Base-by-base conservation (phyloP, 164 flowering plant species). In the Dillenia turbinata region DNA sequence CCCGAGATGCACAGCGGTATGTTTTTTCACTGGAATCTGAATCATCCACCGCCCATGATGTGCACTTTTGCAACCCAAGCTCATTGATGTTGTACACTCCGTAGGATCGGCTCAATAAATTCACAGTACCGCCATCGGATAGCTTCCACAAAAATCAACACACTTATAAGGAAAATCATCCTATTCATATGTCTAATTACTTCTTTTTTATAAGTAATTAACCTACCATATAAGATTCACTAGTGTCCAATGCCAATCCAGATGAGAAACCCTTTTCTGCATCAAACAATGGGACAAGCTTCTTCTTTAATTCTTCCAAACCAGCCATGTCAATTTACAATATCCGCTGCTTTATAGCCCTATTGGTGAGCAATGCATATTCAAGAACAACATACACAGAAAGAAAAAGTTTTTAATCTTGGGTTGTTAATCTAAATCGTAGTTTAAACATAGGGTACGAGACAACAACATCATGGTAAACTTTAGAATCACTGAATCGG, bases 31-130 rank as follows among this genome's bases (percentile, higher is more conserved):
- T 68, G 11, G 62, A 63, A 59, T 86, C 96, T 2, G 72, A 10
- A 47, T 83, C 92, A 63, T 84, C 85, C 1, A 60, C 76, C 6
- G 77, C 64, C 60, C 77, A 84, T 49, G 92, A 79, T 13, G 88
- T 66, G 72, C 95, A 83, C 67, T 89, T 92, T 65, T 89, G 96
- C 77, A 95, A 71, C 40, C 99, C 99, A 60, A 88, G 87, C 88
- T 95, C 97, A 59, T 91, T 95, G 64, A 95, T 78, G 72, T 92
- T 89, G 76, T 95, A 95, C 17, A 83, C 79, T 40, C 97, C 97
- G 74, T 84, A 88, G 10, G 99, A 95, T 78, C 84, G 79, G 66
- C 99, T 91, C 71, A 92, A 68, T 57, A 95, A 79, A 67, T 95
- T 92, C 22, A 95, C 89, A 43, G 96, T 83, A 46, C 89, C 93